Evolutionary conservation across 2,329 filamentous ascomycete genomes (phyloP).

Genomic region (Nigrospora sphaerica): DNA sequence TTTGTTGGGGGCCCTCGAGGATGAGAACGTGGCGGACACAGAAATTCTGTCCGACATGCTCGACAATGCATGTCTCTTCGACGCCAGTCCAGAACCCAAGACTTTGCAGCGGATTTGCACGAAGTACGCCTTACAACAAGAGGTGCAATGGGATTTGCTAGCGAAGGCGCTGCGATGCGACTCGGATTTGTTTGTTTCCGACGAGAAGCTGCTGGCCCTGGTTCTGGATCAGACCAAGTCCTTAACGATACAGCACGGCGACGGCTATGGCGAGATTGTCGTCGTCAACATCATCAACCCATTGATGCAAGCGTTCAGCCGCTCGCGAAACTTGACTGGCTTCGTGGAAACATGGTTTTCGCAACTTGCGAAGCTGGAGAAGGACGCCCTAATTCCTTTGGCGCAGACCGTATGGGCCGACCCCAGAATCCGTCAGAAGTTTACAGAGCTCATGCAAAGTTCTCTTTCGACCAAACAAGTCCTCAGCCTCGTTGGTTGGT

Average conservation of each 20-base stretch:
- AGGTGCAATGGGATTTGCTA: slow-evolving; percentile 31
- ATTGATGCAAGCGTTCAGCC: slow-evolving; percentile 31
- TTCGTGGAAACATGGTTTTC: slow-evolving; percentile 31
- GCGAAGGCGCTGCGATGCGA: slow-evolving; percentile 35
- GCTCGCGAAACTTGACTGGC: slow-evolving; percentile 28
- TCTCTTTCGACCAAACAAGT: slow-evolving; percentile 29
- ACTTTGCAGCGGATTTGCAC: slow-evolving; percentile 22
- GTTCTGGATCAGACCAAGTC: slow-evolving; percentile 24
- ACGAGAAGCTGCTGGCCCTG: slow-evolving; percentile 19
- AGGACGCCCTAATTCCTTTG: slow-evolving; percentile 3
- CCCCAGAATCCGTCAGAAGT: slow-evolving; percentile 13
- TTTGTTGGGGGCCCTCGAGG: slow-evolving; percentile 12
- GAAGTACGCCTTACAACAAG: slow-evolving; percentile 15
- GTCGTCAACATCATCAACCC: slow-evolving; percentile 26
- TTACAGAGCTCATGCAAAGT: slow-evolving; percentile 23
- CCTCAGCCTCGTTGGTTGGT: slow-evolving; percentile 24
- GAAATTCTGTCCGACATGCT: slow-evolving; percentile 21
- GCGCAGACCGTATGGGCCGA: slow-evolving; percentile 19
- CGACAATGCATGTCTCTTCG: slow-evolving; percentile 23
- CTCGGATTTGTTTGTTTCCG: slow-evolving; percentile 34
- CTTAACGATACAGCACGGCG: slow-evolving; percentile 10
- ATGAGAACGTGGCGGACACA: slow-evolving; percentile 9
- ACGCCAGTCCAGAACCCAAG: slow-evolving; percentile 23
- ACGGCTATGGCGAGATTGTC: slow-evolving; percentile 15
- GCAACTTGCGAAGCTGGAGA: slow-evolving; percentile 11